Evolutionary conservation across 768 basidiomycete genomes (phyloP).

Genomic region (Xerocomus spinulosus): DNA sequence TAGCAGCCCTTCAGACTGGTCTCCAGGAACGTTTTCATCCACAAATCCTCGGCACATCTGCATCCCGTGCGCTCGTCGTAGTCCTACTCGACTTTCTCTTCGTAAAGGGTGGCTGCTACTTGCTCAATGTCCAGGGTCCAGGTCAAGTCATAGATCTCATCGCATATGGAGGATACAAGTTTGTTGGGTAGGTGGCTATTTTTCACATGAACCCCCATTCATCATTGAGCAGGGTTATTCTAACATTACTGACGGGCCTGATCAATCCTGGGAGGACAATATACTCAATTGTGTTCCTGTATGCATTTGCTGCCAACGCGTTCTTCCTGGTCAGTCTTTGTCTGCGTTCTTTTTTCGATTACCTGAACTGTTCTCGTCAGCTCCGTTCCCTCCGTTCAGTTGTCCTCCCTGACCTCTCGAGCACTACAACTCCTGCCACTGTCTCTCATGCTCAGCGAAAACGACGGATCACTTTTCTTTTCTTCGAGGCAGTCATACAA

Average conservation of each 20-base stretch:
- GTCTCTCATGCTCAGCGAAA: constrained; percentile 76
- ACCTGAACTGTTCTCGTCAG: constrained; percentile 38
- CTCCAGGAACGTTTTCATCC: constrained; percentile 82
- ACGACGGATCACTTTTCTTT: constrained; percentile 84
- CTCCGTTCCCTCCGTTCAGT: constrained; percentile 90
- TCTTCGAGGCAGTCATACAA: constrained; percentile 80
- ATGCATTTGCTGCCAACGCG: constrained; percentile 83
- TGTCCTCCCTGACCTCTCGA: constrained; percentile 73
- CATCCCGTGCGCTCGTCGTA: constrained; percentile 80
- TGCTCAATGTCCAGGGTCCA: constrained; percentile 78
- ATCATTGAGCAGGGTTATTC: constrained; percentile 62
- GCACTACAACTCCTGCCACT: constrained; percentile 43
- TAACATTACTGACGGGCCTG: constrained; percentile 70
- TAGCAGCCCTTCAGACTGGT: constrained; percentile 82
- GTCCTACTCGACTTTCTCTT: constrained; percentile 84
- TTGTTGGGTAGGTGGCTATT: constrained; percentile 68
- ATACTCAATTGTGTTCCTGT: constrained; percentile 71
- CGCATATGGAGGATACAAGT: constrained; percentile 96
- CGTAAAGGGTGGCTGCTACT: constrained; percentile 89
- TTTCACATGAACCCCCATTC: not conserved
- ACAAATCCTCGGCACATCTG: constrained; percentile 79
- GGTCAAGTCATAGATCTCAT: constrained; percentile 76
- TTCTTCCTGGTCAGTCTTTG: constrained; percentile 76
- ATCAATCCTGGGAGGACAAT: constrained; percentile 57
- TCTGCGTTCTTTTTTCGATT: not conserved